A percentile compares a stretch with the other conserved stretches of the same genome.
phyloP scores from a whole-genome alignment of 257 asterid species.

The Solanum arcanum region DNA sequence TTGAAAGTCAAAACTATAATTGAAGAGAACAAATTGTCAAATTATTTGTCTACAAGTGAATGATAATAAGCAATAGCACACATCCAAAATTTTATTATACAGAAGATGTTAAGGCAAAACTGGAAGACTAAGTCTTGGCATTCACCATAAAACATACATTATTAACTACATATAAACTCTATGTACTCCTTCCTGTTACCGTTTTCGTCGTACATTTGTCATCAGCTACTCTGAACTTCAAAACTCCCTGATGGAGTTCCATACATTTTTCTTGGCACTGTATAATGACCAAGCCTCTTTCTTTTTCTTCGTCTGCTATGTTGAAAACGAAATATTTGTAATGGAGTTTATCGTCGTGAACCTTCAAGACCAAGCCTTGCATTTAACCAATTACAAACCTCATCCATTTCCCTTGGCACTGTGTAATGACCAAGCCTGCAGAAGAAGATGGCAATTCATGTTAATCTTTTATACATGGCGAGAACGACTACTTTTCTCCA shows the following conservation, averaged over 20 bases:
- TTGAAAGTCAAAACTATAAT: not conserved
- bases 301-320: not conserved
- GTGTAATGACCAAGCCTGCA: slow-evolving; percentile 86
- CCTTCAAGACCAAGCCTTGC: slow-evolving; percentile 46
- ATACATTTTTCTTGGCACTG: slow-evolving; percentile 76
- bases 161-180: not conserved
- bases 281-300: slow-evolving; percentile 64
- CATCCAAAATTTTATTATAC: slow-evolving; percentile 2
- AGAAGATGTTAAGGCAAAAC: slow-evolving; percentile 1
- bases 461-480: not conserved
- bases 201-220: slow-evolving; percentile 9
- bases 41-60: not conserved
- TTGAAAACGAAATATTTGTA: not conserved
- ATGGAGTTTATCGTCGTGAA: slow-evolving; percentile 8
- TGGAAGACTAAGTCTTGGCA: not conserved
- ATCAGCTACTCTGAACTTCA: not conserved
- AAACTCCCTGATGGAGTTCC: slow-evolving; percentile 5
- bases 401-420: slow-evolving; percentile 86
- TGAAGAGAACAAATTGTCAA: not conserved
- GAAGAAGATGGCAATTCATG: not conserved
- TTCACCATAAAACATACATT: not conserved
- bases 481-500: not conserved
- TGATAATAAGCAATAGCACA: not conserved
- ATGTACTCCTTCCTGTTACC: not conserved
- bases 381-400: slow-evolving; percentile 70